Evolutionary conservation across 257 asterid species (phyloP).

Genomic region (Gentiana macrophylla): DNA sequence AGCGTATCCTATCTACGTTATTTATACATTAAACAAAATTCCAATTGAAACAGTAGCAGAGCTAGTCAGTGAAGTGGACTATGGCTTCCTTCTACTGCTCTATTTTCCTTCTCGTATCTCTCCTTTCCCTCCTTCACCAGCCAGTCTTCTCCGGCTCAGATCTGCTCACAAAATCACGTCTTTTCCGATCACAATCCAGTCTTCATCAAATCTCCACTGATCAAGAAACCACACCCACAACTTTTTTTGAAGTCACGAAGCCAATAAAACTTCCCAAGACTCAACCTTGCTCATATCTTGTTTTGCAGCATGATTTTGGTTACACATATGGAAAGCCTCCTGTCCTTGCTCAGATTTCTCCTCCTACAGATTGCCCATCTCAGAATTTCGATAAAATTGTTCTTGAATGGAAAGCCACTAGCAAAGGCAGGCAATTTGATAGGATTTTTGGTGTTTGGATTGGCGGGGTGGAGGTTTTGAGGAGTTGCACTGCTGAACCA

Average conservation of each 20-base stretch:
- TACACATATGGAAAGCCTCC: conserved; percentile 49
- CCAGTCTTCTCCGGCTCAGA: conserved; percentile 15
- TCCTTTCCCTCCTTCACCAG: conserved; percentile 5
- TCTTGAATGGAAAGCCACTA: conserved; percentile 57
- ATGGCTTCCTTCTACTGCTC: no score
- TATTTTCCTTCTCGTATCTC: conserved; percentile 4
- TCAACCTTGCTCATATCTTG: conserved; percentile 29
- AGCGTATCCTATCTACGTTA: no score
- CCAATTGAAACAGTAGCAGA: no score
- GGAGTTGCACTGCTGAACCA: conserved; percentile 85
- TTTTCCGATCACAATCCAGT: conserved; percentile 14
- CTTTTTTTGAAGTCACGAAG: conserved; percentile 49
- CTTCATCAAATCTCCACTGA: conserved; percentile 6
- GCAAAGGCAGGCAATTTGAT: conserved; percentile 75
- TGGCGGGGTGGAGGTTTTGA: conserved; percentile 69
- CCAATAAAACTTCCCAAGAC: conserved; percentile 44
- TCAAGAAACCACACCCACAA: conserved; percentile 14
- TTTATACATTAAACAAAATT: no score
- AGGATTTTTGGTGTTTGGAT: conserved; percentile 78
- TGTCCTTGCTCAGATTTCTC: conserved; percentile 29
- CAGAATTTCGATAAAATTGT: conserved; percentile 38
- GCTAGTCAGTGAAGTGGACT: no score
- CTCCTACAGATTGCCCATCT: conserved; percentile 37
- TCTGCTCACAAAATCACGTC: conserved; percentile 15
- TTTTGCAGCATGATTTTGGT: conserved; percentile 51